Base-by-base conservation (phyloP, 1,139 yeast genomes). In the Yamadazyma kanchanaburiensis region DNA sequence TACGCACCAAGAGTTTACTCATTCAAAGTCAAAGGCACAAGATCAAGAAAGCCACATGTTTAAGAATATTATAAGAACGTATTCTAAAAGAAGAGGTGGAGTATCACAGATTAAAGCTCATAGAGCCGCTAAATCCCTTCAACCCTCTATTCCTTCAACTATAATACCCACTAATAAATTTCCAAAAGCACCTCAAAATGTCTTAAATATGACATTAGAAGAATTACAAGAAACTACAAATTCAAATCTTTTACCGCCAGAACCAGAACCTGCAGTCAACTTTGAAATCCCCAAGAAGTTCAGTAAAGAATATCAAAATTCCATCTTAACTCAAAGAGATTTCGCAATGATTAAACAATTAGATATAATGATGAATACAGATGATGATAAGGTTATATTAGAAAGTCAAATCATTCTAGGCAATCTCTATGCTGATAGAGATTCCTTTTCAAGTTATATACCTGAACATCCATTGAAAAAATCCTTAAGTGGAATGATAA, bases 391-490 rank as follows among this genome's bases (percentile, higher is more conserved):
- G 14, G 57, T 55, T 20, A 41, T 48, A 14, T 40, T 46, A 18
- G 57, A 49, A 31, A 45, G 49, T 12, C 56, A 55, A 32, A 37
- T 49, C n/a, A 57, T 51, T 21, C 39, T 58, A 27, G 45, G 57
- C 26, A 56, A 53, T 33, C 36, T 56, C 25, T 58, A 55, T 34
- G 55, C 54, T 26, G 60, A 53, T 30, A 53, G 53, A 34, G 60
- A 55, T 24, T 44, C 59, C 7, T 43, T 36, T 24, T 51, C 38
- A 49, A 50, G 47, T 24, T 51, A 58, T 10, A 29, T 48, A 25
- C 60, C 64, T 5, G 67, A 58, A 32, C 74, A 68, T 36, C 57
- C 69, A 1, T 49, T 67, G 26, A 63, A 62, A 34, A 59, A 55
- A 34, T 55, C 71, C 3, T 45, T 67, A 23, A 61, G 69, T 31